These are phyloP conservation scores for Vinca minor DNA, from an alignment of 257 asterid genomes.

Conservation along the genomic window DNA sequence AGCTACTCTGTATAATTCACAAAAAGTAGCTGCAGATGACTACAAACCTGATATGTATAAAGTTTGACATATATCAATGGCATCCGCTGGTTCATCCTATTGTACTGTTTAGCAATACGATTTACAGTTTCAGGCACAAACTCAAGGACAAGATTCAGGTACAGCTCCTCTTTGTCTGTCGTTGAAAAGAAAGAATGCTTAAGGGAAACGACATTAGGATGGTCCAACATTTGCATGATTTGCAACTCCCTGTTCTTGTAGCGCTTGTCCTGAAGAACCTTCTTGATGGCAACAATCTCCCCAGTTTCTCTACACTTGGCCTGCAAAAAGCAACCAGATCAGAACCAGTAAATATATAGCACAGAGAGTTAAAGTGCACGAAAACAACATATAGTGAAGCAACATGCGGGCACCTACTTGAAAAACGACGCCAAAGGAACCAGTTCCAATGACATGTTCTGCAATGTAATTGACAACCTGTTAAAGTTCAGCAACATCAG, in stretches of 20 bases:
- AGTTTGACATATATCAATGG: constrained; percentile 88
- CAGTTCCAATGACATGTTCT: constrained; percentile 96
- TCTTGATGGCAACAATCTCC: constrained; percentile 92
- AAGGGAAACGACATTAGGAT: constrained; percentile 85
- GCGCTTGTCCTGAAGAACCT: constrained; percentile 97
- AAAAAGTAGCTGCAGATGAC: not conserved
- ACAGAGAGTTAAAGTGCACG: constrained; percentile 11
- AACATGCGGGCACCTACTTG: constrained; percentile 50
- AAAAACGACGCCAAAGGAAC: constrained; percentile 92
- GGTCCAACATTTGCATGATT: constrained; percentile 97
- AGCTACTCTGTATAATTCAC: not conserved
- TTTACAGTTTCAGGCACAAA: constrained; percentile 92
- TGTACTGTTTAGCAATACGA: constrained; percentile 89
- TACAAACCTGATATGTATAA: constrained; percentile 75
- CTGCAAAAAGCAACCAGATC: constrained; percentile 36
- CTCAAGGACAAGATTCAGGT: constrained; percentile 90
- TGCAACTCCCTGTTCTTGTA: constrained; percentile 94
- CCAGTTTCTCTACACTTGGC: constrained; percentile 96
- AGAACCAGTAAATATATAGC: constrained; percentile 10
- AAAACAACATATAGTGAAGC: constrained; percentile 6
- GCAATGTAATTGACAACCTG: constrained; percentile 89
- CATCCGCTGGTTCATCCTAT: constrained; percentile 82
- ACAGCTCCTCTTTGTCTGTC: constrained; percentile 83
- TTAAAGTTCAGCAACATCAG: constrained; percentile 26
- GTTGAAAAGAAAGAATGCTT: constrained; percentile 89